Conservation (phyloP, 2,329 filamentous ascomycete genomes). For the Emmonsiellopsis sp. region DNA sequence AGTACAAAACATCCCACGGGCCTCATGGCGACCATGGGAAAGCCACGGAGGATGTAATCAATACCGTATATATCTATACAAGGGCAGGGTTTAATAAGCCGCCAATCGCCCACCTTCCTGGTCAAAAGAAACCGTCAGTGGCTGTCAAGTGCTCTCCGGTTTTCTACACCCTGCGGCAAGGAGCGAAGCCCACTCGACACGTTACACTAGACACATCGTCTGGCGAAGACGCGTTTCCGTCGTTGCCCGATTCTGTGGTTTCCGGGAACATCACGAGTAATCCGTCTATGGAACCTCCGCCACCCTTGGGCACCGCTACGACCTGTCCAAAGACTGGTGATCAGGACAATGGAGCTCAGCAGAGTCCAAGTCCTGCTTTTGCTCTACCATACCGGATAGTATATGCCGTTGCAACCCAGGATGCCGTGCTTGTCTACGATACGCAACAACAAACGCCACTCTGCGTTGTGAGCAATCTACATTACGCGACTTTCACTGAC, state of each 20-base stretch:
- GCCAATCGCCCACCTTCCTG: slow-evolving; percentile 86
- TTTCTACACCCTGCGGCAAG: slow-evolving; percentile 70
- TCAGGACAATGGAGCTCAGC: slow-evolving; percentile 38
- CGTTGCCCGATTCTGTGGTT: slow-evolving; percentile 71
- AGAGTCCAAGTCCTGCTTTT: slow-evolving; percentile 59
- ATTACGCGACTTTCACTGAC: slow-evolving; percentile 96
- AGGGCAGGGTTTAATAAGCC: slow-evolving; percentile 93
- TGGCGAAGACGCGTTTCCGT: slow-evolving; percentile 69
- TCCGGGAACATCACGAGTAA: slow-evolving; percentile 40
- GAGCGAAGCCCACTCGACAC: slow-evolving; percentile 62
- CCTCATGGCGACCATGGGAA: slow-evolving; percentile 60
- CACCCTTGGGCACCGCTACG: slow-evolving; percentile 46
- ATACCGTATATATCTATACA: slow-evolving; percentile 98
- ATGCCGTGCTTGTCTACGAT: slow-evolving; percentile 89
- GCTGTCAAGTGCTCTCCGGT: slow-evolving; percentile 90
- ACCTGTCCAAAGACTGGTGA: slow-evolving; percentile 45
- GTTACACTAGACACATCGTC: slow-evolving; percentile 94
- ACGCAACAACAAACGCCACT: slow-evolving; percentile 92
- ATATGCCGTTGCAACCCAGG: slow-evolving; percentile 94
- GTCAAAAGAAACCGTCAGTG: slow-evolving; percentile 96
- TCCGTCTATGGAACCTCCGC: slow-evolving; percentile 72
- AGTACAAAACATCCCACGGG: slow-evolving; percentile 73
- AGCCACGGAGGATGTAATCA: slow-evolving; percentile 74
- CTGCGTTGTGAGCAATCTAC: slow-evolving; percentile 90
- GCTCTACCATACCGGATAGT: slow-evolving; percentile 84